Evolutionary conservation across 2,329 filamentous ascomycete species (phyloP), one percentile per base, ranked within the genome.

Genomic region (Leptoxyphium fumago): DNA sequence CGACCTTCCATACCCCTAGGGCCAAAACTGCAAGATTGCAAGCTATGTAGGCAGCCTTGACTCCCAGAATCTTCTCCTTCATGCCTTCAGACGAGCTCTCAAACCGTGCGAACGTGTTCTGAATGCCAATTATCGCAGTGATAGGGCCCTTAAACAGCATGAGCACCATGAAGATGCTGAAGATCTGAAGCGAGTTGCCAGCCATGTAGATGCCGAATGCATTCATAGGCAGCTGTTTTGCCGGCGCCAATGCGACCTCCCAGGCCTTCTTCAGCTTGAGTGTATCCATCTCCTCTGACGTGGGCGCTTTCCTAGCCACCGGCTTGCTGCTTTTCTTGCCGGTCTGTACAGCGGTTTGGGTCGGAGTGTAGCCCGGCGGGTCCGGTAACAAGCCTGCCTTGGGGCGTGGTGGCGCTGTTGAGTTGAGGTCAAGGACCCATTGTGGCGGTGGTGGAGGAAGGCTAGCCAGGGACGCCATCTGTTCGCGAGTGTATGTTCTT

Each of bases 181-280:
- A 98, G 53, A 98, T 96, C 63, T 98, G 91, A 40, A 98, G 77
- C 48, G 85, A 87, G 69, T 96, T 98, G 58, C 91, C 91, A 29
- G 89, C 93, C 91, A 98, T 98, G 74, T 98, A 98, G 87, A 96
- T 96, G 80, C 95, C 95, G 63, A 98, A 89, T 50, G 82, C 88
- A 45, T 93, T 96, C 91, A 98, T 98, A 46, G 91, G 91, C 40
- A 98, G 73, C 61, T 82, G 80, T 70, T 98, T 98, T 49, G 91
- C 82, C 1, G 91, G 91, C 2, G 82, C 89, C 40, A 98, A 77
- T 38, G 91, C 89, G 39, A 98, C 77, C 65, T 98, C 91, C 91
- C 91, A 98, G 0, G 91, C 91, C 65, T 98, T 98, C 68, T 98
- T 98, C 56, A 98, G 71, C 72, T 96, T 96, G 50, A 98, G 72